Percentiles rank a stretch among this genome's conserved stretches.
phyloP scores from a whole-genome alignment of 768 basidiomycete species.

The Ramaria sp. region DNA sequence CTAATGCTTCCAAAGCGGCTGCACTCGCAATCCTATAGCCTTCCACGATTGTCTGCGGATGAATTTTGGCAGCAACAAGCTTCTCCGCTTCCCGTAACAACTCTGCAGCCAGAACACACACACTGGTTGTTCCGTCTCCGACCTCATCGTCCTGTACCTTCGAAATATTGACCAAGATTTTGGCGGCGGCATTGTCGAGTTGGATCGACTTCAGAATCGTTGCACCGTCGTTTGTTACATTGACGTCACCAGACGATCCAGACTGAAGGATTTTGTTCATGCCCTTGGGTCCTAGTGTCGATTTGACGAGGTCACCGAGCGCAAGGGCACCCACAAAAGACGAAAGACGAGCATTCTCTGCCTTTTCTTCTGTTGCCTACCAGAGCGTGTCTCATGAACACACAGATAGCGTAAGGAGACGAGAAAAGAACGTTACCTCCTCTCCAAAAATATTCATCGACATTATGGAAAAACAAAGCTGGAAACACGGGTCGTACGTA shows the following conservation, averaged over 20 bases:
- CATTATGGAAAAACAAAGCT: too few relatives aligned
- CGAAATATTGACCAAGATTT: conserved; percentile 98
- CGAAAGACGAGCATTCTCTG: conserved; percentile 95
- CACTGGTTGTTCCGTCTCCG: conserved; percentile 88
- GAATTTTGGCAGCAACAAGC: conserved; percentile 82
- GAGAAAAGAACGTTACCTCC: not conserved
- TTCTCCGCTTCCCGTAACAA: conserved; percentile 92
- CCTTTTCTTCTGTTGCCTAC: conserved; percentile 87
- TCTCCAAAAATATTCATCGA: not conserved
- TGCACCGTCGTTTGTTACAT: conserved; percentile 97
- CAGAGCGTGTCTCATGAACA: not conserved
- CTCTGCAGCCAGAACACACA: conserved; percentile 88
- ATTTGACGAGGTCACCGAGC: conserved; percentile 96
- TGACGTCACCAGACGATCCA: conserved; percentile 79
- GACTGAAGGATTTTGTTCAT: conserved; percentile 99
- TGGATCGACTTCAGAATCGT: conserved; percentile 97
- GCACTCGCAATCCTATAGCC: conserved; percentile 88
- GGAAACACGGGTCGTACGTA: too few relatives aligned
- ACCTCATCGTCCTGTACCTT: conserved; percentile 99
- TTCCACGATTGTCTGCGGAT: conserved; percentile 96
- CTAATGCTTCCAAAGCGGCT: conserved; percentile 77
- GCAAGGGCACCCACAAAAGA: conserved; percentile 97
- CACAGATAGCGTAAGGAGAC: too few relatives aligned
- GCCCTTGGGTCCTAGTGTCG: conserved; percentile 97
- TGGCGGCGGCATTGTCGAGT: conserved; percentile 96